These are phyloP conservation scores for Dalbergia cochinchinensis DNA, from an alignment of 306 rosid species.

Conservation along the genomic window DNA sequence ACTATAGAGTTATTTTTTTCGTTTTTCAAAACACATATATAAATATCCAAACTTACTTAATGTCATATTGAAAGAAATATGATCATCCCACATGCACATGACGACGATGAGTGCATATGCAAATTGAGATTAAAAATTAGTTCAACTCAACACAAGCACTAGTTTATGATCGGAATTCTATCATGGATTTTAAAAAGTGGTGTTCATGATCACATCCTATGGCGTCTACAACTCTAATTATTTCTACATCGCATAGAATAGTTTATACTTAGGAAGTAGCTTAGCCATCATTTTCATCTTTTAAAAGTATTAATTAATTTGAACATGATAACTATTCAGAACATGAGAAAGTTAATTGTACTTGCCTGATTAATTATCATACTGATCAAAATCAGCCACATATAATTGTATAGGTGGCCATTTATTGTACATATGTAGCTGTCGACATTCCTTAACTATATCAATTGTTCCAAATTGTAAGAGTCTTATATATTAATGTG, in stretches of 20 bases:
- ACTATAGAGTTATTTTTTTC: too few relatives aligned
- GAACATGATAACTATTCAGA: not conserved
- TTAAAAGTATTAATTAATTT: not conserved
- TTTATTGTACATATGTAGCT: not conserved
- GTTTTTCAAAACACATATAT: too few relatives aligned
- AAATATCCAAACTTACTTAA: too few relatives aligned
- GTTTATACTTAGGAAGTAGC: not conserved
- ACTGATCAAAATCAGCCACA: not conserved
- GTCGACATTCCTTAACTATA: not conserved
- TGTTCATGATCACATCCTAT: not conserved
- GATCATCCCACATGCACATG: not conserved
- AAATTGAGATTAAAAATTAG: not conserved
- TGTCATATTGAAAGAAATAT: too few relatives aligned
- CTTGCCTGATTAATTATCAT: not conserved
- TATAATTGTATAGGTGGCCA: not conserved
- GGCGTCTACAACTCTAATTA: not conserved
- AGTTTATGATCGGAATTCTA: not conserved
- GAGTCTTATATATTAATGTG: not conserved
- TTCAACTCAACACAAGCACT: not conserved
- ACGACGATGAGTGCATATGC: not conserved
- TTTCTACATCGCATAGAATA: not conserved
- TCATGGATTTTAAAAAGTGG: not conserved
- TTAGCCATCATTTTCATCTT: not conserved
- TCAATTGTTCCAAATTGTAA: not conserved
- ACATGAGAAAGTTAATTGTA: not conserved